Percentiles rank a stretch among this genome's conserved stretches.
phyloP scores from a whole-genome alignment of 164 flowering plant species.

The Tetrastigma voinierianum region DNA sequence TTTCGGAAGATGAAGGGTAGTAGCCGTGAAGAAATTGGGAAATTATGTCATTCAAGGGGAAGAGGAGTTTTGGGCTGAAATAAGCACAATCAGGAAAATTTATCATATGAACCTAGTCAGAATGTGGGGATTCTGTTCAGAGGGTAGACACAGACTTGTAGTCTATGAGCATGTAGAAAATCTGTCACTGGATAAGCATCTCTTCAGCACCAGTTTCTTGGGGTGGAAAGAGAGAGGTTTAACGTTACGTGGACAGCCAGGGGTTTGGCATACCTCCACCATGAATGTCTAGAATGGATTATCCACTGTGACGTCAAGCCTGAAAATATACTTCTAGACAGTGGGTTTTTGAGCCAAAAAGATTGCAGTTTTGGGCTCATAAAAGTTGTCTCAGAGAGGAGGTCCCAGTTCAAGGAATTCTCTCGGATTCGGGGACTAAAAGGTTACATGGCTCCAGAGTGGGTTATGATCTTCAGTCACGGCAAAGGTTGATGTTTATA shows the following conservation, averaged over 20 bases:
- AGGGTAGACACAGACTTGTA: slow-evolving; percentile 21
- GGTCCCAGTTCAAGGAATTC: slow-evolving; percentile 11
- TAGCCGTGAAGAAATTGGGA: slow-evolving; percentile 48
- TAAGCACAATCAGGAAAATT: slow-evolving; percentile 31
- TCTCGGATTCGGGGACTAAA: slow-evolving; percentile 27
- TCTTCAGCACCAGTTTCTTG: slow-evolving; percentile 12
- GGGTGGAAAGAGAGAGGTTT: slow-evolving; percentile 25
- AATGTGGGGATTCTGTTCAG: slow-evolving; percentile 36
- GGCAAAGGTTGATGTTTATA: slow-evolving; percentile 34
- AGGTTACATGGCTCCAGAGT: slow-evolving; percentile 45
- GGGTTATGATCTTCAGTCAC: slow-evolving; percentile 31
- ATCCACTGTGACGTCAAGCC: slow-evolving; percentile 43
- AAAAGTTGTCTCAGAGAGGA: slow-evolving; percentile 23
- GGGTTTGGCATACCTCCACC: slow-evolving; percentile 32
- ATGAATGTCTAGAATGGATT: slow-evolving; percentile 40
- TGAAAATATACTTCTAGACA: slow-evolving; percentile 29
- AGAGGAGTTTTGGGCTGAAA: slow-evolving; percentile 49
- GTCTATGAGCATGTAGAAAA: slow-evolving; percentile 30
- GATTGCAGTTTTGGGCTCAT: slow-evolving; percentile 33
- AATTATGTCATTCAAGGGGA: slow-evolving; percentile 32
- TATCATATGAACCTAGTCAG: slow-evolving; percentile 33
- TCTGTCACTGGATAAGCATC: slow-evolving; percentile 24
- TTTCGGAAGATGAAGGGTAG: slow-evolving; percentile 42
- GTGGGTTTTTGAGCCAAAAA: slow-evolving; percentile 26
- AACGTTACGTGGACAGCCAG: slow-evolving; percentile 32